Conservation (phyloP, 768 basidiomycete genomes). For the Tephrocybe rancida region DNA sequence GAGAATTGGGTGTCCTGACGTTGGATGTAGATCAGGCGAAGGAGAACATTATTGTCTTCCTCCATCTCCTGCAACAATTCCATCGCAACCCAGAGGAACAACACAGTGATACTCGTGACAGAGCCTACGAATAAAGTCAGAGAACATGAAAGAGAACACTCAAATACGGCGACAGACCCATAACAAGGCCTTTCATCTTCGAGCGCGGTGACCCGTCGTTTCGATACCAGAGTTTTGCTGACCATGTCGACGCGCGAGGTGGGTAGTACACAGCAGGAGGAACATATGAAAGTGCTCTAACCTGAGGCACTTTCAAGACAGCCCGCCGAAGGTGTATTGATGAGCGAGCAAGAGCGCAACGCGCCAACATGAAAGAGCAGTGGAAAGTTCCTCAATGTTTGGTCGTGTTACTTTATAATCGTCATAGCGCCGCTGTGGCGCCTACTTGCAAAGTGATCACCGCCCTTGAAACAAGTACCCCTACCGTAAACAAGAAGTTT, state of each 20-base stretch:
- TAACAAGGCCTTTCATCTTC: conserved; percentile 30
- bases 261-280: conserved; percentile 15
- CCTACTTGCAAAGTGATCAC: no score
- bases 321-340: conserved; percentile 19
- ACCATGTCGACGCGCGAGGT: conserved; percentile 23
- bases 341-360: conserved; percentile 29
- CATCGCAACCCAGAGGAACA: not conserved
- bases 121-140: not conserved
- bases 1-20: not conserved
- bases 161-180: conserved; percentile 25
- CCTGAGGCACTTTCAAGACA: conserved; percentile 14
- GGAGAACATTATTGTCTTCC: not conserved
- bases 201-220: conserved; percentile 39
- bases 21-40: not conserved
- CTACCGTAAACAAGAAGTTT: no score
- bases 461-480: no score
- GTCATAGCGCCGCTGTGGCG: no score
- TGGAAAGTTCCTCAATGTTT: not conserved
- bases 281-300: conserved; percentile 4
- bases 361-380: conserved; percentile 29
- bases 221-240: conserved; percentile 31
- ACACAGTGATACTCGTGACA: not conserved
- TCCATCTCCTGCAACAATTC: not conserved
- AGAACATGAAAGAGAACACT: not conserved
- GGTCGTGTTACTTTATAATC: no score